Base-by-base conservation (phyloP, 2,329 filamentous ascomycete species). In the Trichoderma sp. region DNA sequence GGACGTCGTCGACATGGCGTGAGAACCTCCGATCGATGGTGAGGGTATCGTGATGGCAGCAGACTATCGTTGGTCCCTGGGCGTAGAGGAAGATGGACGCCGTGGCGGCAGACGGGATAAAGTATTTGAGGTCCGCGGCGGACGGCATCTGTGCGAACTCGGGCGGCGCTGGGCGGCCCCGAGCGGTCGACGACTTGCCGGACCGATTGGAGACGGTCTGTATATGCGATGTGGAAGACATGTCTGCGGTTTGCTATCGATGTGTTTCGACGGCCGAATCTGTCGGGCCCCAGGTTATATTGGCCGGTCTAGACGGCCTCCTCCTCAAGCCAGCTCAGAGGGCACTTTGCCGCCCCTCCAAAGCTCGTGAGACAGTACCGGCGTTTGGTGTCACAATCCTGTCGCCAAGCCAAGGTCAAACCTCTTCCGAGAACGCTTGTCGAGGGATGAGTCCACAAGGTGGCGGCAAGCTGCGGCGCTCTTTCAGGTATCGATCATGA, bases 21-120 rank as follows among this genome's bases (percentile, higher is more conserved):
- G 90, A 88, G 74, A 98, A 98, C 19, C 90, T 86, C 67, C 93
- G 84, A 73, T 98, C 94, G 69, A 98, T 89, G 19, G 90, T 91
- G 63, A 99, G 80, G 3, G 91, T 96, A 74, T 98, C 94, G 78
- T 98, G 94, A 73, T 96, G 93, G 39, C 94, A 88, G 76, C 93
- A 95, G 26, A 97, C 83, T 66, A 99, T 88, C 7, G 88, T 86
- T 61, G 88, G 88, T 39, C 92, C 90, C 75, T 98, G 86, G 26
- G 92, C 89, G 77, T 96, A 97, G 28, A 99, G 84, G 69, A 99
- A 90, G 81, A 95, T 90, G 26, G 92, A 92, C 2, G 91, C 92
- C 5, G 95, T 98, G 34, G 95, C 93, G 19, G 93, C 92, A 76
- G 91, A 96, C 65, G 95, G 91, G 71, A 95, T 90, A 71, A 97